Base-by-base conservation (phyloP, 768 basidiomycete species). In the Suillus fuscotomentosus region DNA sequence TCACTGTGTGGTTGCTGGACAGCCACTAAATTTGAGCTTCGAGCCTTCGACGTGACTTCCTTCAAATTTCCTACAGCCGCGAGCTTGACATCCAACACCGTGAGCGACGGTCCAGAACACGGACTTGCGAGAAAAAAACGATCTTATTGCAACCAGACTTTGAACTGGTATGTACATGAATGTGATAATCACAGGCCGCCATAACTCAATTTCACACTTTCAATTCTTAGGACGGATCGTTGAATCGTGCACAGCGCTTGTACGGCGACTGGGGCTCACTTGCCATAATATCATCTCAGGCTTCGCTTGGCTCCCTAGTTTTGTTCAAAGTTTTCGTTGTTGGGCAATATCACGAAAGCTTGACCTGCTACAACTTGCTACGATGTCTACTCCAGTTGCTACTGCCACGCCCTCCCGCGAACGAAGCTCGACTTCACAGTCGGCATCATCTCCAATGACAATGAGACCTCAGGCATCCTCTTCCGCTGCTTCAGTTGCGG, bases 391-490 rank as follows among this genome's bases (percentile, higher is more conserved):
- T 59, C 39, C 56, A 4, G 14, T 64, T 17, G 54, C 69, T 42
- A 67, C 70, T 60, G 42, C 68, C 27, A 62, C 71, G 15, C 69
- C 67, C 3, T 65, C 69, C 6, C 74, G 69, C 20, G 72, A 74
- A 38, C 72, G 73, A 50, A 63, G 68, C 53, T 66, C 73, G 0
- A 68, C 69, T 60, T 57, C 67, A 61, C 56, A 70, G 41, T 69
- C 71, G 31, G 63, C 56, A 22, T 68, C 71, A 20, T 71, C 76
- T 24, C 74, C 78, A 4, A 61, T 72, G 11, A 74, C 80, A 11
- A 70, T 74, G 5, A 67, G 75, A 42, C 71, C 78, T 9, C 73
- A 75, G 43, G 70, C 75, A 7, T 75, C 82, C 7, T 67, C 73
- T 3, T 71, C 72, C 3, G 64, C 73, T 2, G 65, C 75, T 14